Percentiles rank a stretch among this genome's conserved stretches.
phyloP scores from a whole-genome alignment of 345 rosid species.

The Ricinus communis region DNA sequence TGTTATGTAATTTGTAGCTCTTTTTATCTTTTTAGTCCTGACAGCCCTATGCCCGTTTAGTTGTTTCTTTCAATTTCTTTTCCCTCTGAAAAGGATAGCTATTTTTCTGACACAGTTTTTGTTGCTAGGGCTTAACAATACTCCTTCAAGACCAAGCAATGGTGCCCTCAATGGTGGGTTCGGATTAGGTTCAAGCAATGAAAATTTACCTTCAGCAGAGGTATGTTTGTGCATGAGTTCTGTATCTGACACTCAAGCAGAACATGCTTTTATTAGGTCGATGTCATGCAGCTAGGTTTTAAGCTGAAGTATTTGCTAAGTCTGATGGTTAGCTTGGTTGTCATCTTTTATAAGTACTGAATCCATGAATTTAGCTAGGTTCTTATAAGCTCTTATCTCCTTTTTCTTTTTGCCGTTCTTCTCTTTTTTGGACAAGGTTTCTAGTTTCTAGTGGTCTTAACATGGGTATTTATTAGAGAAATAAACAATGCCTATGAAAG shows the following conservation, averaged over 20 bases:
- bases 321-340: constrained; percentile 1
- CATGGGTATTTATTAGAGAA: not conserved
- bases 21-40: constrained; percentile 2
- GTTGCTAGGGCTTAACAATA: constrained; percentile 54
- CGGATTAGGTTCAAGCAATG: constrained; percentile 54
- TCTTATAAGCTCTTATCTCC: too few species aligned
- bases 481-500: not conserved
- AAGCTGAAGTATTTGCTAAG: constrained; percentile 9
- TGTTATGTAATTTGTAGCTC: constrained; percentile 3
- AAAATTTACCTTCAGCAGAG: constrained; percentile 53
- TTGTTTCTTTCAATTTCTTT: constrained; percentile 11
- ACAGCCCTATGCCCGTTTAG: not conserved
- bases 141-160: constrained; percentile 50
- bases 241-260: not conserved
- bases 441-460: not conserved
- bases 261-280: not conserved
- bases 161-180: constrained; percentile 46
- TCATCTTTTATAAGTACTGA: too few species aligned
- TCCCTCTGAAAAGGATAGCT: constrained; percentile 17
- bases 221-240: constrained; percentile 34
- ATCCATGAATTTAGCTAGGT: too few species aligned
- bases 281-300: constrained; percentile 3
- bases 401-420: too few species aligned
- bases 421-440: not conserved
- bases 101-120: constrained; percentile 30